Percentiles rank a stretch among this genome's conserved stretches.
Evolutionary conservation across 139 green algal genomes (phyloP).

Genomic region (Volvox reticuliferus): DNA sequence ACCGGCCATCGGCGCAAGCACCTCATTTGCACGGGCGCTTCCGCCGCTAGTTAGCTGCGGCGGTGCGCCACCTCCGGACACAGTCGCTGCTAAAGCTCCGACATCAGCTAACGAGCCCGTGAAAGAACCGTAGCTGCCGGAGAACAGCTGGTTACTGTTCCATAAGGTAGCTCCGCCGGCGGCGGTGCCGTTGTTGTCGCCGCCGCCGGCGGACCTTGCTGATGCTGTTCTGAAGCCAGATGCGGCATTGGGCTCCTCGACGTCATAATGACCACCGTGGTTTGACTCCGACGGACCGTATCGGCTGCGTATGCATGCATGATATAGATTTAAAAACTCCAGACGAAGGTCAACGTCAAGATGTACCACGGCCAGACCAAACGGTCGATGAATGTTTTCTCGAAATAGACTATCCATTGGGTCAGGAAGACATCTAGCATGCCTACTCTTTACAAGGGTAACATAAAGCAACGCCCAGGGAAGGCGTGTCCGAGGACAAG

Average conservation of each 20-base stretch:
- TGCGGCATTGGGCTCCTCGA: background rate
- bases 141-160: constrained; percentile 40
- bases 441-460: background rate
- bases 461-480: background rate
- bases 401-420: too few relatives aligned
- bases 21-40: background rate
- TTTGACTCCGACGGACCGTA: background rate
- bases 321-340: too few relatives aligned
- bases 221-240: background rate
- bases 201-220: too few relatives aligned
- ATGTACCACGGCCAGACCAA: too few relatives aligned
- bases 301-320: background rate
- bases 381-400: too few relatives aligned
- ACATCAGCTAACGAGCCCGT: background rate
- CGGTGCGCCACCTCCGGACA: background rate
- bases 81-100: background rate
- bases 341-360: too few relatives aligned
- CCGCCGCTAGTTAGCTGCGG: background rate
- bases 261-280: background rate
- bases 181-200: background rate
- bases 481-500: too few relatives aligned
- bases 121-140: background rate
- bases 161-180: background rate
- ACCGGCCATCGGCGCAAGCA: background rate
- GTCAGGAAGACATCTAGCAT: too few relatives aligned